A percentile compares a stretch with the other conserved stretches of the same genome.
These are phyloP conservation scores for Auricularia sp. DNA, from an alignment of 768 basidiomycete species.

Conservation along the genomic window DNA sequence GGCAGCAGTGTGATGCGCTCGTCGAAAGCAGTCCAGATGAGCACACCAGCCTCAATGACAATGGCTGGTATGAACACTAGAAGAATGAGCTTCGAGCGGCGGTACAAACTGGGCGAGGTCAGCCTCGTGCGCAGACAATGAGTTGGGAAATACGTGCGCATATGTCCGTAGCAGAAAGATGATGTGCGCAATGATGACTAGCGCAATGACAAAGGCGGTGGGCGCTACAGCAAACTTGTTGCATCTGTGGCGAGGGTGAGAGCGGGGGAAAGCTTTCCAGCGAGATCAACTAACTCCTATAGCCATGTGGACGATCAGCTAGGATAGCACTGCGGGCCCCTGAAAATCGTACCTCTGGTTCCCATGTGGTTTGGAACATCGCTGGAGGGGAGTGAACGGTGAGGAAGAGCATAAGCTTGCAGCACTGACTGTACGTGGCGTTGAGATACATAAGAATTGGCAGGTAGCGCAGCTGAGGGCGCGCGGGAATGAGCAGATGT, in stretches of 20 bases:
- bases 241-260: background rate
- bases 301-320: background rate
- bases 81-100: background rate
- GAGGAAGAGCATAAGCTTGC: background rate
- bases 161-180: background rate
- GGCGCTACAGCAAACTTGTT: background rate
- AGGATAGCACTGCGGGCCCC: background rate
- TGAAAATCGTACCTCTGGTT: background rate
- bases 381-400: background rate
- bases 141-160: background rate
- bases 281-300: background rate
- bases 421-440: background rate
- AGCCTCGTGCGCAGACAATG: background rate
- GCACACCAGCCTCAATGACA: background rate
- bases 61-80: background rate
- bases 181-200: background rate
- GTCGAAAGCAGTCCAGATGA: constrained; percentile 1
- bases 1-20: background rate
- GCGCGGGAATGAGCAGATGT: background rate
- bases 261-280: background rate
- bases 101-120: background rate
- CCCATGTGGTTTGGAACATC: background rate
- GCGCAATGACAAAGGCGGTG: background rate
- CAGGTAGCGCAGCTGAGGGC: background rate
- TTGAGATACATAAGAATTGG: background rate